Evolutionary conservation across 2,329 filamentous ascomycete genomes (phyloP).

Genomic region (Cordyceps cicadae): DNA sequence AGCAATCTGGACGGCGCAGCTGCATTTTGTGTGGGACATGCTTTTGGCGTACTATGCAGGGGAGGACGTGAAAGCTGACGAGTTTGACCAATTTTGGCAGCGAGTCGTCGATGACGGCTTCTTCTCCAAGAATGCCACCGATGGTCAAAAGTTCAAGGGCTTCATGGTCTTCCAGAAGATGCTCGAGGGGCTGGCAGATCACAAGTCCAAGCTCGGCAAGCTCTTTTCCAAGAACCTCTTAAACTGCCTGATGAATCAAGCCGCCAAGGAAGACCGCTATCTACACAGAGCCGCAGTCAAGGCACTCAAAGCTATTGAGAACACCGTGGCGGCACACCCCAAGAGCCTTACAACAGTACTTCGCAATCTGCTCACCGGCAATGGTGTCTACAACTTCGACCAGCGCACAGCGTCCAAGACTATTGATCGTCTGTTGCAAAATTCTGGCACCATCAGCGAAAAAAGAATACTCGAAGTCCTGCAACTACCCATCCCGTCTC

Average conservation of each 20-base stretch:
- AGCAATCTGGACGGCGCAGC: constrained; percentile 68
- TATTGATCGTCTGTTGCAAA: constrained; percentile 62
- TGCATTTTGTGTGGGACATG: constrained; percentile 83
- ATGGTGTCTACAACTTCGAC: constrained; percentile 74
- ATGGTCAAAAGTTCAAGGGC: constrained; percentile 85
- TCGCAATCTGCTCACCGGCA: constrained; percentile 57
- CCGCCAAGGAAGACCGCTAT: constrained; percentile 67
- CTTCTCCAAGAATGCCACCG: constrained; percentile 72
- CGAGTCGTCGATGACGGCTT: constrained; percentile 79
- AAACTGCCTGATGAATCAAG: constrained; percentile 73
- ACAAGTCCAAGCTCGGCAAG: constrained; percentile 36
- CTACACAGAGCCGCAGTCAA: constrained; percentile 72
- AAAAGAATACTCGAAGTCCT: constrained; percentile 43
- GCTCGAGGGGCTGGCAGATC: constrained; percentile 46
- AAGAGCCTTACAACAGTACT: constrained; percentile 53
- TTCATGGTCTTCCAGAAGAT: constrained; percentile 80
- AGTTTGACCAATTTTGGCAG: constrained; percentile 75
- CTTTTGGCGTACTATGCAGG: constrained; percentile 52
- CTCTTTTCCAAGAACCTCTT: constrained; percentile 82
- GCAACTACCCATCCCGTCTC: constrained; percentile 31
- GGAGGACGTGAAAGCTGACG: constrained; percentile 28
- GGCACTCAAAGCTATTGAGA: constrained; percentile 62
- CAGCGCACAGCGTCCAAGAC: constrained; percentile 79
- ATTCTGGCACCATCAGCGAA: constrained; percentile 48
- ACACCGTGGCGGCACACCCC: constrained; percentile 53